Base-by-base conservation (phyloP, 1,284 basidiomycete genomes). In the Puccinia horiana region DNA sequence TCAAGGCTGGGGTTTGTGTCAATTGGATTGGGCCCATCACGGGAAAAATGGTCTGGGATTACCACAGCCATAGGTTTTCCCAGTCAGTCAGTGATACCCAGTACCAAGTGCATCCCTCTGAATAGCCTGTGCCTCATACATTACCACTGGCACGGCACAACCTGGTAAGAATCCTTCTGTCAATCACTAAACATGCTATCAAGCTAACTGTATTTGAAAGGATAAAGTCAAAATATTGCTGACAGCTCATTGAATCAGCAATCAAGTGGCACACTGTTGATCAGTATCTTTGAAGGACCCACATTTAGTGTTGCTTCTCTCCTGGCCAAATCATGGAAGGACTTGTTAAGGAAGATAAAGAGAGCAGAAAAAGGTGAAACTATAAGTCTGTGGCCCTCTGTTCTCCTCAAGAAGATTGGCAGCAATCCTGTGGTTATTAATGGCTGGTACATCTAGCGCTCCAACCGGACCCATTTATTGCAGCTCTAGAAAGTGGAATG, bases 391-490 rank as follows among this genome's bases (percentile, higher is more conserved):
- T 18, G 5, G 32, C 65, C 37, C 14, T 16, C 14, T 70, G 29
- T 44, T 29, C 58, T 61, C 32, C 47, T 61, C 54, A 58, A 35
- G n/a, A 26, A 44, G 23, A 67, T 47, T 67, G 18, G 70, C 12
- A 35, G 54, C 63, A 14, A 80, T 29, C 8, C n/a, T 80, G 52
- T 16, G n/a, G 23, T 73, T 11, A 29, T 18, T 61, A 47, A 58
- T 63, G 0, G n/a, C 29, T 69, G 5, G 49, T 58, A 44, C 54
- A 35, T 74, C 23, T 72, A 82, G 81, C 73, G 9, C 76, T 82
- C 74, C 70, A 82, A 42, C 81, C 81, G n/a, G 81, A 82, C 40
- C 81, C 81, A 58, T 82, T 82, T 74, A 82, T 82, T 12, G 47
- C 47, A 3, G 76, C 81, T 42, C 52, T 82, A 16, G 61, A 76